A percentile compares a stretch with the other conserved stretches of the same genome.
These are phyloP conservation scores for Viridothelium virens DNA, from an alignment of 495 filamentous ascomycete species.

Conservation along the genomic window DNA sequence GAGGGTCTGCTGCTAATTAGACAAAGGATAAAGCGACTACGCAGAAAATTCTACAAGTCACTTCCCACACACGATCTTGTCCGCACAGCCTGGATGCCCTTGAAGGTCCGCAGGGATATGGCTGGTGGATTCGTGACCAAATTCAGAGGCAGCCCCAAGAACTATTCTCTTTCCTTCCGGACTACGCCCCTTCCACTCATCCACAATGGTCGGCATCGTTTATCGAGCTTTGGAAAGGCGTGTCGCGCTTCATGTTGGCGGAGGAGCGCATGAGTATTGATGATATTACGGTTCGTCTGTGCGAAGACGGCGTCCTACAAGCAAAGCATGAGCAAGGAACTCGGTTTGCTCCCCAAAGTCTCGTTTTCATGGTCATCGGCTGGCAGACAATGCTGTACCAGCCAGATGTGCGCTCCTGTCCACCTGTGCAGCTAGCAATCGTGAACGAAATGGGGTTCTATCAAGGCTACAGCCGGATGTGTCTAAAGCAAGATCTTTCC, in stretches of 20 bases:
- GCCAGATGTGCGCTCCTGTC: constrained; percentile 22
- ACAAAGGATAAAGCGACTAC: no score
- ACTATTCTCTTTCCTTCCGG: constrained; percentile 18
- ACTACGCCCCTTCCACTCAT: constrained; percentile 5
- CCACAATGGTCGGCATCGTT: background rate
- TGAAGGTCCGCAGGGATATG: constrained; percentile 11
- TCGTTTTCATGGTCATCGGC: constrained; percentile 25
- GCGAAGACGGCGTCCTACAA: constrained; percentile 10
- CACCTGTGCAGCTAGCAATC: constrained; percentile 17
- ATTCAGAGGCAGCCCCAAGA: constrained; percentile 16
- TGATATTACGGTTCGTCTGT: constrained; percentile 9
- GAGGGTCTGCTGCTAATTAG: no score
- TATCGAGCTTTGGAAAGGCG: background rate
- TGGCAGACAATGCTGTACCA: constrained; percentile 28
- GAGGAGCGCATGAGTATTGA: constrained; percentile 12
- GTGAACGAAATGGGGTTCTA: constrained; percentile 20
- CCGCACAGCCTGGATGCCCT: background rate
- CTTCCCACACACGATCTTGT: no score
- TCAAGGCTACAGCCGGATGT: constrained; percentile 1
- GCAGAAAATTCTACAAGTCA: no score
- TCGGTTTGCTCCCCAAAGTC: constrained; percentile 13
- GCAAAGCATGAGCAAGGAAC: constrained; percentile 11
- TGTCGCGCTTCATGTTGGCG: constrained; percentile 12
- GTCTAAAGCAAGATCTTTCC: constrained; percentile 8
- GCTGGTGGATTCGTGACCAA: constrained; percentile 23